A percentile compares a stretch with the other conserved stretches of the same genome.
phyloP scores from a whole-genome alignment of 169 alveolate species.

The Eimeria necatrix region DNA sequence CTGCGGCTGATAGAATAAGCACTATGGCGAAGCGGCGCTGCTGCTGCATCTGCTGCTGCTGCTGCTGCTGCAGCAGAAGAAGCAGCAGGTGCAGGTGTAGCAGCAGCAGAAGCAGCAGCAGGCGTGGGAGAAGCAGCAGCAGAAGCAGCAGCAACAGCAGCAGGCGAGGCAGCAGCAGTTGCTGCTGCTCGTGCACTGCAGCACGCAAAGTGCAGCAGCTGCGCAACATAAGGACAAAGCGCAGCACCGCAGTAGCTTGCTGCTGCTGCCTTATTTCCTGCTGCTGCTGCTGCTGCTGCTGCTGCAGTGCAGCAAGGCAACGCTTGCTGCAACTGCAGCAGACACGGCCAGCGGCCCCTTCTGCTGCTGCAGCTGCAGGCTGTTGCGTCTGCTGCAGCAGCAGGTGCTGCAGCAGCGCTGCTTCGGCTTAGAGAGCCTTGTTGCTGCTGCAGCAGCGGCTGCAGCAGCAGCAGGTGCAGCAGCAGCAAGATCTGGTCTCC shows the following conservation, averaged over 20 bases:
- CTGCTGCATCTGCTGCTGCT: neutral
- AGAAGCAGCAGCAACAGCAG: neutral
- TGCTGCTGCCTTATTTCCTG: neutral
- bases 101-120: no score
- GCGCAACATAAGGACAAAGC: neutral
- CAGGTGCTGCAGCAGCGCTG: neutral
- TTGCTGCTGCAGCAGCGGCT: conserved; percentile 28
- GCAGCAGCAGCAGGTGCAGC: conserved; percentile 20
- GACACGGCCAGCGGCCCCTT: neutral
- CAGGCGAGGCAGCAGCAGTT: conserved; percentile 3
- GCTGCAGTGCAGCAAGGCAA: neutral
- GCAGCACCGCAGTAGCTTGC: conserved; percentile 12
- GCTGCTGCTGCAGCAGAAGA: conserved; percentile 42
- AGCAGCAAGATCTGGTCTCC: conserved; percentile 22
- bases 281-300: conserved; percentile 30
- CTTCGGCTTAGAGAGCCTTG: neutral
- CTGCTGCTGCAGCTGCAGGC: conserved; percentile 48
- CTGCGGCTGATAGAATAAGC: neutral
- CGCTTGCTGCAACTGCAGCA: conserved; percentile 27
- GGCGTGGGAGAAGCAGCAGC: no score
- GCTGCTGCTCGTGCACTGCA: conserved; percentile 18
- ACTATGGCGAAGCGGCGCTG: neutral
- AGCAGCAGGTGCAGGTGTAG: no score
- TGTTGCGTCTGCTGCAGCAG: conserved; percentile 31
- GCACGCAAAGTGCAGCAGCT: neutral